Percentiles rank a stretch among this genome's conserved stretches.
Conservation (phyloP, 306 rosid genomes). For the Dalbergia cochinchinensis region DNA sequence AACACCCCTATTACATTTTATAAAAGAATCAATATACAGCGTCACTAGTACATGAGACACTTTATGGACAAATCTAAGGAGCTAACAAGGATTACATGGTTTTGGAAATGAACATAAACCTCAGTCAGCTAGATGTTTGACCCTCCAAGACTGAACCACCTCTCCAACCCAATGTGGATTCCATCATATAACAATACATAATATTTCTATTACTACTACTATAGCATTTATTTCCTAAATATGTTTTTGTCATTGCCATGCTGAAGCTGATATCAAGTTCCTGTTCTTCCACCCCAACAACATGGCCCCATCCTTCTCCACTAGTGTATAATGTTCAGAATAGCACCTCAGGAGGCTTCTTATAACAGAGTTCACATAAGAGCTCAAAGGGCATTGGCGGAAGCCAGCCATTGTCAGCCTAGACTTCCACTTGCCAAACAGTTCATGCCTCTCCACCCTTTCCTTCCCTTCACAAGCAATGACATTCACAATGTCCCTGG, state of each 20-base stretch:
- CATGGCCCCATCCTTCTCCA: constrained; percentile 93
- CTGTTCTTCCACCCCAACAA: constrained; percentile 89
- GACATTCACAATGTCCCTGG: constrained; percentile 82
- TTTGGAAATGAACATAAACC: too few species aligned
- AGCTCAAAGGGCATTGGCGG: constrained; percentile 63
- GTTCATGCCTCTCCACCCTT: constrained; percentile 92
- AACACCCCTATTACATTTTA: too few species aligned
- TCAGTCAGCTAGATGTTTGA: too few species aligned
- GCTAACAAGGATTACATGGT: too few species aligned
- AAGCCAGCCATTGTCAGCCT: constrained; percentile 97
- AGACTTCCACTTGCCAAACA: constrained; percentile 92
- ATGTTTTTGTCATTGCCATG: constrained; percentile 66
- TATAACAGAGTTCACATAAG: constrained; percentile 84
- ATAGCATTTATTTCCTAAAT: constrained; percentile 38
- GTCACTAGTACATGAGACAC: too few species aligned
- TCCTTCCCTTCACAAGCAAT: constrained; percentile 92
- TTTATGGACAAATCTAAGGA: too few species aligned
- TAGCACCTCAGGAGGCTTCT: constrained; percentile 71
- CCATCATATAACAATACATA: constrained; percentile 6
- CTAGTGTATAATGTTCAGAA: constrained; percentile 79
- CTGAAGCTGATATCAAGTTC: constrained; percentile 89
- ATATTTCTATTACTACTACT: constrained; percentile 30
- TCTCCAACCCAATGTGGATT: neutral
- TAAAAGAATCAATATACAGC: too few species aligned
- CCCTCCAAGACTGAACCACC: too few species aligned